Evolutionary conservation across 1,139 yeast species (phyloP), one percentile per base, ranked within the genome.

Genomic region (Candida mesenterica): DNA sequence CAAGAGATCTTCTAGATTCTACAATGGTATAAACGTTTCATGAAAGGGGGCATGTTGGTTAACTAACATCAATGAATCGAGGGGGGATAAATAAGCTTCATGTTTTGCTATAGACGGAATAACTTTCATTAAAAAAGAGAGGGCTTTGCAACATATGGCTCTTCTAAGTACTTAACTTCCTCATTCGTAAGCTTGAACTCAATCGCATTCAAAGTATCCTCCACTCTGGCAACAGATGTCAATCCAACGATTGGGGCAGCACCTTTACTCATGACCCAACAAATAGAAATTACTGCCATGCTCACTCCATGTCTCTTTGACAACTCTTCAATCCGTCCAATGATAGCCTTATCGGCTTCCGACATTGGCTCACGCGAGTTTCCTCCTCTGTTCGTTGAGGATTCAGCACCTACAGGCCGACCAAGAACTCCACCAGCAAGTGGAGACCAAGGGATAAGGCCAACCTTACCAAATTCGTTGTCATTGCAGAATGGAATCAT

Each of bases 261-360:
- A 5, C 82, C 82, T 49, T 78, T 78, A 28, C 60, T 41, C 7
- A 77, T 41, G 3, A 65, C 64, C 82, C 83, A 80, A 3, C 81
- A 76, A 9, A 72, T 62, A 3, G 83, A 66, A 10, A 79, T 54
- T 14, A 60, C 59, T 1, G 82, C 77, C 83, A 78, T 79, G 6
- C 72, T 52, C 15, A 62, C 65, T 12, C 54, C 57, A 31, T 59
- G 53, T 44, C 68, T 68, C 43, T 61, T 59, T 9, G 84, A 68
- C 3, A 80, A 26, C 43, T 68, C 66, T 50, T 78, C 81, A 13
- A 80, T 78, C 16, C 84, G 57, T 10, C 52, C 47, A 33, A 79
- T 55, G 34, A 77, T 73, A 20, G 55, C 65, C 32, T 63, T 68
- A n/a, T 60, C 63, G 4, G 46, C 44, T 5, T 36, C 35, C 6